A percentile compares a stretch with the other conserved stretches of the same genome.
Conservation (phyloP, 129 eudicot species). For the sunflower (Helianthus annuus) region DNA sequence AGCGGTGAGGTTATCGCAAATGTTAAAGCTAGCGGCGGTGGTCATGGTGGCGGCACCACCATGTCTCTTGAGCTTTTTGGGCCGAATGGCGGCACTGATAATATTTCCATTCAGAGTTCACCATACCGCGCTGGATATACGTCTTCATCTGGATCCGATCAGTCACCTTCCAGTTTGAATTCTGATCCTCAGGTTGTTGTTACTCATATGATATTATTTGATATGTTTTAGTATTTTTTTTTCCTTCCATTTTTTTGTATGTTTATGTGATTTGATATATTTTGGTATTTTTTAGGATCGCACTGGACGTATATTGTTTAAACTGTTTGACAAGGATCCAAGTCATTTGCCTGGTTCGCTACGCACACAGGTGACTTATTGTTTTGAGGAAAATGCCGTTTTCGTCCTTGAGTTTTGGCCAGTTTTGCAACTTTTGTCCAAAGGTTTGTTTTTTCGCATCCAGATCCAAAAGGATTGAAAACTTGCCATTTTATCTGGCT, state of each 20-base stretch:
- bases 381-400: neutral
- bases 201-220: neutral
- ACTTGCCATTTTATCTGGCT: too few relatives aligned
- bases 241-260: neutral
- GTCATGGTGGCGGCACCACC: slow-evolving; percentile 30
- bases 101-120: slow-evolving; percentile 56
- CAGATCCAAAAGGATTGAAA: too few relatives aligned
- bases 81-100: slow-evolving; percentile 35
- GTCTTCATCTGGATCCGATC: slow-evolving; percentile 87
- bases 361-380: slow-evolving; percentile 64
- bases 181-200: slow-evolving; percentile 94
- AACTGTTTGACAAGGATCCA: slow-evolving; percentile 90
- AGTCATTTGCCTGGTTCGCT: slow-evolving; percentile 81
- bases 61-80: slow-evolving; percentile 84
- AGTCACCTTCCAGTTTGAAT: slow-evolving; percentile 78
- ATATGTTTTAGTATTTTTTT: neutral
- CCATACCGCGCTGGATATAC: slow-evolving; percentile 74
- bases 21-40: slow-evolving; percentile 40
- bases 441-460: too few relatives aligned
- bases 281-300: slow-evolving; percentile 54
- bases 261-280: neutral
- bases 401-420: too few relatives aligned
- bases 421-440: too few relatives aligned
- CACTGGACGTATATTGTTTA: slow-evolving; percentile 75
- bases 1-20: slow-evolving; percentile 46